Conservation (phyloP, 2,329 filamentous ascomycete genomes). For the Talaromyces sp. region DNA sequence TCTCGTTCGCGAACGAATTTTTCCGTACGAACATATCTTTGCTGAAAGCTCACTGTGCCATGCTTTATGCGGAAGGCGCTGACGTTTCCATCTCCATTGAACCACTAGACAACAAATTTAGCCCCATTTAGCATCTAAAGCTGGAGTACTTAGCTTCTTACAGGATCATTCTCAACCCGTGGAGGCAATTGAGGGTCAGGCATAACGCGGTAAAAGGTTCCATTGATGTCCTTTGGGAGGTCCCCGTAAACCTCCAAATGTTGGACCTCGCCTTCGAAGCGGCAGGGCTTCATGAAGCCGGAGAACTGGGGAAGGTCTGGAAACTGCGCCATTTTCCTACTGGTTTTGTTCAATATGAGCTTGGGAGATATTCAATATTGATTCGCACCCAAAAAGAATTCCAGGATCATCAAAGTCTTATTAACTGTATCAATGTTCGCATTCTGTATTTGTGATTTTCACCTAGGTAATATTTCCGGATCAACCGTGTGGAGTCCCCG, state of each 20-base stretch:
- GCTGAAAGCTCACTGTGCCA: constrained; percentile 36
- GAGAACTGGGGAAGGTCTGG: constrained; percentile 26
- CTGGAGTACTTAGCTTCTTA: constrained; percentile 10
- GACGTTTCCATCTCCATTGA: constrained; percentile 46
- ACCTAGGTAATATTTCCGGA: not conserved
- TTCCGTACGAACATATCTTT: constrained; percentile 44
- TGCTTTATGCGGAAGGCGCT: constrained; percentile 39
- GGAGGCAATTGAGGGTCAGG: constrained; percentile 47
- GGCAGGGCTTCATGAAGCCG: constrained; percentile 36
- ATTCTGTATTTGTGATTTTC: not conserved
- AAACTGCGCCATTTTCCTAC: not conserved
- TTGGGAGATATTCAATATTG: no score
- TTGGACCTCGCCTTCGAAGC: constrained; percentile 45
- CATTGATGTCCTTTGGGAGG: constrained; percentile 48
- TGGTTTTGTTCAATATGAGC: not conserved
- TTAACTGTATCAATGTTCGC: no score
- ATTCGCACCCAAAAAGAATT: no score
- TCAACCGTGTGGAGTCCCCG: not conserved
- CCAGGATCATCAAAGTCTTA: no score
- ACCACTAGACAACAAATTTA: constrained; percentile 19
- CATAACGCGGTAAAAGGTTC: constrained; percentile 53
- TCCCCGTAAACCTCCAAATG: constrained; percentile 43
- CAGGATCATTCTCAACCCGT: constrained; percentile 32
- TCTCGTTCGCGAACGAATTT: constrained; percentile 41
- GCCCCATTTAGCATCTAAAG: not conserved